A percentile compares a stretch with the other conserved stretches of the same genome.
Conservation (phyloP, 495 filamentous ascomycete species). For the Podospora anserina region DNA sequence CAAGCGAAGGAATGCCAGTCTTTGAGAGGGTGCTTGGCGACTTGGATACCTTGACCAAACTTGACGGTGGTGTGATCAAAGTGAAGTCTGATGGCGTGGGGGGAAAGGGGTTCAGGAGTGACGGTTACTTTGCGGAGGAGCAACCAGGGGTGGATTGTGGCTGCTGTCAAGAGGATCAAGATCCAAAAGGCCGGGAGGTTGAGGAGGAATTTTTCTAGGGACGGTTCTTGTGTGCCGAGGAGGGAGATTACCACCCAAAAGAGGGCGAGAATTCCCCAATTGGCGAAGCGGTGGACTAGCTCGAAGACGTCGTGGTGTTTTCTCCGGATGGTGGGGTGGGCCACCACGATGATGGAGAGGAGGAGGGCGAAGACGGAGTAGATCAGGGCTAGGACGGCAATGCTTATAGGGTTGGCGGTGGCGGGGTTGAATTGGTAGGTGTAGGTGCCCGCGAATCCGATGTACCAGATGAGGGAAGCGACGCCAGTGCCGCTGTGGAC, state of each 20-base stretch:
- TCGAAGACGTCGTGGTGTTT: slow-evolving; percentile 62
- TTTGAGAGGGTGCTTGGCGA: slow-evolving; percentile 56
- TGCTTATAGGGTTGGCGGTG: background rate
- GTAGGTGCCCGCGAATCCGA: slow-evolving; percentile 44
- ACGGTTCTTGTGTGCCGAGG: slow-evolving; percentile 32
- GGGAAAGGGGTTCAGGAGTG: slow-evolving; percentile 58
- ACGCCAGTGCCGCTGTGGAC: slow-evolving; percentile 70
- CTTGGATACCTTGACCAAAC: slow-evolving; percentile 48
- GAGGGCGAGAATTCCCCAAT: slow-evolving; percentile 59
- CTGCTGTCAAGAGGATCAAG: slow-evolving; percentile 55
- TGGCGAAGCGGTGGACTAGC: slow-evolving; percentile 60
- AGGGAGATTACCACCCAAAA: slow-evolving; percentile 63
- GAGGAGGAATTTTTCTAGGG: slow-evolving; percentile 45
- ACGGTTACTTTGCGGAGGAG: slow-evolving; percentile 61
- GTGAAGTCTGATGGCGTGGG: slow-evolving; percentile 67
- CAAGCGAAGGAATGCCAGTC: slow-evolving; percentile 84
- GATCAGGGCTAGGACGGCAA: slow-evolving; percentile 29
- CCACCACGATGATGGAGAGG: slow-evolving; percentile 41
- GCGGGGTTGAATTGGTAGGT: slow-evolving; percentile 42
- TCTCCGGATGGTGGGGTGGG: slow-evolving; percentile 52
- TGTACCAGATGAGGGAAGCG: slow-evolving; percentile 67
- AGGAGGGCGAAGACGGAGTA: slow-evolving; percentile 42
- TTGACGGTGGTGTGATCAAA: slow-evolving; percentile 55
- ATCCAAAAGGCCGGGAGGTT: slow-evolving; percentile 66
- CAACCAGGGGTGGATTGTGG: slow-evolving; percentile 65